Percentiles rank a stretch among this genome's conserved stretches.
Evolutionary conservation across 2,329 filamentous ascomycete species (phyloP).

Genomic region (Aspergillus sp.): DNA sequence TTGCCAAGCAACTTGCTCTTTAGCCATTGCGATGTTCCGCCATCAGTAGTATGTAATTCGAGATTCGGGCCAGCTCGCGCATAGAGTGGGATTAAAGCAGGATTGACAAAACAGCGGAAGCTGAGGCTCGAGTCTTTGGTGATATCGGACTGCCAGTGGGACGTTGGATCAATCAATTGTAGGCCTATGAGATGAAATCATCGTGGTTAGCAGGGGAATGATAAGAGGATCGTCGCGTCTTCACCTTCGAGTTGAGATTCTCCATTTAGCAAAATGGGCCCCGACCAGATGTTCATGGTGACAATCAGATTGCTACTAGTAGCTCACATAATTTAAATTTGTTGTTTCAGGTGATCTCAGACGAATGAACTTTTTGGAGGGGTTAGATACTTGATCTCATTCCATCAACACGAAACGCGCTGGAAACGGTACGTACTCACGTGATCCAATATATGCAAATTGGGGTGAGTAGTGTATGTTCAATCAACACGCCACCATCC

Average conservation of each 20-base stretch:
- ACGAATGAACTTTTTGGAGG: too few relatives aligned
- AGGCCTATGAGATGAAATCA: conserved; percentile 18
- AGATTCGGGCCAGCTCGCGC: conserved; percentile 36
- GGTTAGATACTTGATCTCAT: too few relatives aligned
- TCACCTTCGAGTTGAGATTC: conserved; percentile 28
- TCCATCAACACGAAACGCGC: conserved; percentile 4
- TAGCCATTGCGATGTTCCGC: conserved; percentile 33
- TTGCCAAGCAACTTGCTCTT: conserved; percentile 30
- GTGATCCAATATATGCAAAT: background rate
- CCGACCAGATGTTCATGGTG: conserved; percentile 36
- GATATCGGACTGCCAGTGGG: conserved; percentile 29
- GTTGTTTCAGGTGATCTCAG: too few relatives aligned
- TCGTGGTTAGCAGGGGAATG: too few relatives aligned
- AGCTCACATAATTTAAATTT: too few relatives aligned
- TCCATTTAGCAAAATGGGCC: conserved; percentile 23
- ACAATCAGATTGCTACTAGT: background rate
- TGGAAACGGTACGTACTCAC: conserved; percentile 5
- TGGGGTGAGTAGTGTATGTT: too few relatives aligned
- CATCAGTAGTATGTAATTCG: conserved; percentile 32
- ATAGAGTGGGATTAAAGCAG: conserved; percentile 35
- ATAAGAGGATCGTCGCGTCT: conserved; percentile 3
- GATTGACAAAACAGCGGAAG: conserved; percentile 34
- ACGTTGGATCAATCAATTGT: conserved; percentile 28
- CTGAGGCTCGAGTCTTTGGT: conserved; percentile 27
- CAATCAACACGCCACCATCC: too few relatives aligned